These are phyloP conservation scores for Carallia pectinifolia DNA, from an alignment of 345 rosid species.

Conservation along the genomic window DNA sequence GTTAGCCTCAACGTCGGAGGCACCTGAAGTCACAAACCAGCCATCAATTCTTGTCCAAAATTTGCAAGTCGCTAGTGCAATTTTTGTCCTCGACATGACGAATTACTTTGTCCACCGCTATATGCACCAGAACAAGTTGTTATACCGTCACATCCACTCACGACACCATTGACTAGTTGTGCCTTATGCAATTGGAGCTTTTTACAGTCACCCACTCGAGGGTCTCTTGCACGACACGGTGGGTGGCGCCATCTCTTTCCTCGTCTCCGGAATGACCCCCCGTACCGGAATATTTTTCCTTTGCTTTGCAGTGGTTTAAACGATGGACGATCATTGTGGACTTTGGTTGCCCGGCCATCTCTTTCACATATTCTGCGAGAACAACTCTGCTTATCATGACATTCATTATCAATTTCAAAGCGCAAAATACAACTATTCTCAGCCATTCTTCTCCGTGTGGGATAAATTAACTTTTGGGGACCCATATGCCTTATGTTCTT, in stretches of 20 bases:
- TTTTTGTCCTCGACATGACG: conserved; percentile 68
- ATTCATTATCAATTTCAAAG: conserved; percentile 75
- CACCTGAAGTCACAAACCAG: conserved; percentile 43
- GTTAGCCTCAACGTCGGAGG: conserved; percentile 47
- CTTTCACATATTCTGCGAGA: conserved; percentile 54
- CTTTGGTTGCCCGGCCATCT: conserved; percentile 69
- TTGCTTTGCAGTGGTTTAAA: conserved; percentile 58
- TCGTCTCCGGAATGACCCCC: conserved; percentile 74
- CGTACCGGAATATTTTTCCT: conserved; percentile 59
- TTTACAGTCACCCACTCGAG: conserved; percentile 64
- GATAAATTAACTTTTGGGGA: conserved; percentile 56
- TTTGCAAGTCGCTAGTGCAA: conserved; percentile 49
- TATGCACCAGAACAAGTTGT: conserved; percentile 69
- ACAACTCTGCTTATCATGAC: conserved; percentile 74
- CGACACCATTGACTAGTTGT: conserved; percentile 71
- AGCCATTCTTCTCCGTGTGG: conserved; percentile 76
- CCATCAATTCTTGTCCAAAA: conserved; percentile 47
- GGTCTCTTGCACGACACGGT: conserved; percentile 60
- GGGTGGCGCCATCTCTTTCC: conserved; percentile 66
- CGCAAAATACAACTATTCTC: conserved; percentile 61
- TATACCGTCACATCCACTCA: conserved; percentile 65
- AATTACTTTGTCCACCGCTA: conserved; percentile 66
- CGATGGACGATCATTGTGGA: conserved; percentile 73
- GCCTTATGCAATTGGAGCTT: conserved; percentile 68
- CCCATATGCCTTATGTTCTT: conserved; percentile 57